A percentile compares a stretch with the other conserved stretches of the same genome.
Conservation (phyloP, 2,329 filamentous ascomycete species). For the Aureobasidium sp. region DNA sequence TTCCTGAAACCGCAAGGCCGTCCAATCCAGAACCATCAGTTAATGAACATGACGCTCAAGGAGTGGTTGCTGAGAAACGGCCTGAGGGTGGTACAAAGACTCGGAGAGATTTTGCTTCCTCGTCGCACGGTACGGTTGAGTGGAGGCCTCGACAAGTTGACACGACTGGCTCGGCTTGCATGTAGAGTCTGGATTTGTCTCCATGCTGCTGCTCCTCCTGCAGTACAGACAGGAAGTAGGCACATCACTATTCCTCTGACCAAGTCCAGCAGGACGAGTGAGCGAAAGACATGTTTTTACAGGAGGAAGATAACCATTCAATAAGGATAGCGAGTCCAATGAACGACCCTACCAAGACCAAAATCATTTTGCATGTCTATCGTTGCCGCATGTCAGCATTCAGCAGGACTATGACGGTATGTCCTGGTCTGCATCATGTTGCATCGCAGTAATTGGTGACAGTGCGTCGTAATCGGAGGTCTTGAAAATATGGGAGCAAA, state of each 20-base stretch:
- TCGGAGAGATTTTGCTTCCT: slow-evolving; percentile 7
- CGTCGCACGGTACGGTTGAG: slow-evolving; percentile 6
- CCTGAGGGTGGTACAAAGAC: slow-evolving; percentile 8
- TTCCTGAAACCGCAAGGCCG: slow-evolving; percentile 6
- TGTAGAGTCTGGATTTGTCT: not conserved
- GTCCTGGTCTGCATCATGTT: not conserved
- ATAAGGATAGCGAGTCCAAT: not conserved
- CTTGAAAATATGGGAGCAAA: not conserved
- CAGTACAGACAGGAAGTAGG: not conserved
- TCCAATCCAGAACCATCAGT: not conserved
- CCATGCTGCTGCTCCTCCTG: not conserved
- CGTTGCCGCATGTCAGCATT: not conserved
- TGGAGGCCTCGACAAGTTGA: slow-evolving; percentile 8
- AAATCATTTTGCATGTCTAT: not conserved
- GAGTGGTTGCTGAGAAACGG: slow-evolving; percentile 8
- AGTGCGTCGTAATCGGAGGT: not conserved
- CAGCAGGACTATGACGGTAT: not conserved
- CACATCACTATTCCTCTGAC: not conserved
- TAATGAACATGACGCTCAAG: slow-evolving; percentile 7
- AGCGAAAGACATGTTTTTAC: not conserved
- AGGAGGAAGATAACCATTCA: not conserved
- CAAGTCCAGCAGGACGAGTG: not conserved
- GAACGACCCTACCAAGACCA: not conserved
- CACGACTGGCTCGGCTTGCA: slow-evolving; percentile 7
- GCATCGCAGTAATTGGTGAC: not conserved